Evolutionary conservation across 768 basidiomycete species (phyloP), one percentile per base, ranked within the genome.

Genomic region (Agaricus sinodeliciosus): DNA sequence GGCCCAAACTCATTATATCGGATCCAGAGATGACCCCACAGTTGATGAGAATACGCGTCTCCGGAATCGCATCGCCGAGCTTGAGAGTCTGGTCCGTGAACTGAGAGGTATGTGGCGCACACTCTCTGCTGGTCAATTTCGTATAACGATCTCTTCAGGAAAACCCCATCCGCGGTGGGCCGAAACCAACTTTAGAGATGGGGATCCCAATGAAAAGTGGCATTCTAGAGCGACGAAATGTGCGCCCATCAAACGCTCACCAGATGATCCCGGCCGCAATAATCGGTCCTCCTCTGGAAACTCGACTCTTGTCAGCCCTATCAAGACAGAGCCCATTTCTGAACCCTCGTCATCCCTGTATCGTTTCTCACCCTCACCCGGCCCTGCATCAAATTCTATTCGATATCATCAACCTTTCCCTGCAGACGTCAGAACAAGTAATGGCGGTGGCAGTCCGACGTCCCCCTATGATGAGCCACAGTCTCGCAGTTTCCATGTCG

Each of bases 91-190:
- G 28, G 91, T 95, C 34, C 78, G 93, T 57, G 93, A 94, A 65
- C 73, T 96, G 26, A 79, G 91, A 65, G 88, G 87, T 87, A 67
- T 49, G 65, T 56, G 15, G 36, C 47, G 46, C 57, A 49, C 35
- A 13, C 36, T 28, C 28, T 48, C 26, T 55, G 15, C 48, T 15
- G 36, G 19, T 27, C 35, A 11, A 27, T 35, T 9, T 18, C 34
- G 50, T 34, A 22, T 22, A 34, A 40, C 28, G 31, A 31, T 11
- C 31, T 47, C 35, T 40, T 51, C 61, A 90, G 89, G 88, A 58
- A 90, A 91, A 66, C 89, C 89, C 9, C 89, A 91, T 66, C 89
- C 89, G 44, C 83, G 87, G 35, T 91, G 89, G 89, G 87, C 88
- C 9, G 87, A 90, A 59, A 77, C 75, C 62, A 84, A 74, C 69